Evolutionary conservation across 1,284 basidiomycete species (phyloP).

Genomic region (Taiwanofungus camphoratus): DNA sequence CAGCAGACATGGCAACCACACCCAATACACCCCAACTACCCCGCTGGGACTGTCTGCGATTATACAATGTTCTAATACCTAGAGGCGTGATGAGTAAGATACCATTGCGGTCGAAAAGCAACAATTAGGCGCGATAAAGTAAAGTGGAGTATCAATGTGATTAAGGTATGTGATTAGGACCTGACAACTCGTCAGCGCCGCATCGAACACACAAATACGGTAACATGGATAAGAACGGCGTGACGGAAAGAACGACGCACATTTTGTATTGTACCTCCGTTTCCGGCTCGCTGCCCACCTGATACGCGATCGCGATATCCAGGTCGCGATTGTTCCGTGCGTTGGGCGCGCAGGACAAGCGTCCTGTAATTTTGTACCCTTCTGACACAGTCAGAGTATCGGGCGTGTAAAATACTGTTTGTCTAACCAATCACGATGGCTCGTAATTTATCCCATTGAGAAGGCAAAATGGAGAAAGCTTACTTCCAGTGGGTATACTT

Average conservation of each 20-base stretch:
- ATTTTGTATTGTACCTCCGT: constrained; percentile 66
- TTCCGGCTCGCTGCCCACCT: constrained; percentile 34
- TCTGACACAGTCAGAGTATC: constrained; percentile 61
- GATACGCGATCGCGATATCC: constrained; percentile 81
- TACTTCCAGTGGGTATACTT: constrained; percentile 98
- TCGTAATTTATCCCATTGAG: no score
- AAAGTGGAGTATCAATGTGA: constrained; percentile 7
- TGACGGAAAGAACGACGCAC: constrained; percentile 47
- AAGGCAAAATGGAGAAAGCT: constrained; percentile 30
- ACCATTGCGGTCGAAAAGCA: no score
- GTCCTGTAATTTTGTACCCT: constrained; percentile 71
- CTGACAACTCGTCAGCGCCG: constrained; percentile 66
- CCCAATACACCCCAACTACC: no score
- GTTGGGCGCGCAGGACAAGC: constrained; percentile 79
- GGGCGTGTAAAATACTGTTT: constrained; percentile 96
- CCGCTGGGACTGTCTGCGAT: no score
- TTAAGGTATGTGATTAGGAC: constrained; percentile 41
- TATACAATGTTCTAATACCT: no score
- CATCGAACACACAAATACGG: constrained; percentile 21
- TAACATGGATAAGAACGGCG: constrained; percentile 13
- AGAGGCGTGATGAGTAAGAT: no score
- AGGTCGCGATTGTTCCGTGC: constrained; percentile 88
- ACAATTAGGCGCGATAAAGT: no score
- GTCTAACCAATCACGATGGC: constrained; percentile 37
- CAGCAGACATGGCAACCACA: no score